Percentiles rank a stretch among this genome's conserved stretches.
phyloP scores from a whole-genome alignment of 1,284 basidiomycete genomes.

The Coniferiporia sulphurascens region DNA sequence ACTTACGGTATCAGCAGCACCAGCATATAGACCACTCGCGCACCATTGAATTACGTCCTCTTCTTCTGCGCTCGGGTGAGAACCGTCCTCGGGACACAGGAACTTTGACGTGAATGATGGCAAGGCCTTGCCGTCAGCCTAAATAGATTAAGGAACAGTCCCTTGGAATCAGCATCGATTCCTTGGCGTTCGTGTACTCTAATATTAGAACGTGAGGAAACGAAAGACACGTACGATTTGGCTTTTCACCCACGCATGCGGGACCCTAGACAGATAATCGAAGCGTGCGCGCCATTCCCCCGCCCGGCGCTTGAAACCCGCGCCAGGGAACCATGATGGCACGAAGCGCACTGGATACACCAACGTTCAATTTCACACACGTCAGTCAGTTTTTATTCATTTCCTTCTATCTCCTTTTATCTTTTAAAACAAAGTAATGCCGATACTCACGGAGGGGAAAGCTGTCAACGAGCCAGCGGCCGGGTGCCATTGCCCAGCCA shows the following conservation, averaged over 20 bases:
- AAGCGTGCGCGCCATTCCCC: slow-evolving; percentile 31
- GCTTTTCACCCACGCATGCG: slow-evolving; percentile 34
- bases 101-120: slow-evolving; percentile 11
- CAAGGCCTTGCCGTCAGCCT: slow-evolving; percentile 21
- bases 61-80: slow-evolving; percentile 16
- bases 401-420: not conserved
- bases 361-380: too few relatives aligned
- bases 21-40: slow-evolving; percentile 40
- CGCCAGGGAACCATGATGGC: slow-evolving; percentile 14
- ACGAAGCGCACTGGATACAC: slow-evolving; percentile 5
- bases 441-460: slow-evolving; percentile 33
- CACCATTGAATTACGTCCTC: slow-evolving; percentile 42
- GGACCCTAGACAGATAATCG: slow-evolving; percentile 31
- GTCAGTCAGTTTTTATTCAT: too few relatives aligned
- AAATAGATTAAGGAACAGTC: slow-evolving; percentile 25
- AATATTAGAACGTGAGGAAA: slow-evolving; percentile 31
- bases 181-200: not conserved
- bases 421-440: not conserved
- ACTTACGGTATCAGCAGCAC: slow-evolving; percentile 39
- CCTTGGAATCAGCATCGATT: slow-evolving; percentile 23
- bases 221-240: slow-evolving; percentile 33
- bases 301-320: slow-evolving; percentile 8
- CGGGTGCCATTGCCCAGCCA: slow-evolving; percentile 35
- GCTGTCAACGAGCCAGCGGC: slow-evolving; percentile 42
- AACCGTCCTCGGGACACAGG: slow-evolving; percentile 21